Evolutionary conservation across 2,329 filamentous ascomycete genomes (phyloP).

Genomic region (Calonectria crousiana): DNA sequence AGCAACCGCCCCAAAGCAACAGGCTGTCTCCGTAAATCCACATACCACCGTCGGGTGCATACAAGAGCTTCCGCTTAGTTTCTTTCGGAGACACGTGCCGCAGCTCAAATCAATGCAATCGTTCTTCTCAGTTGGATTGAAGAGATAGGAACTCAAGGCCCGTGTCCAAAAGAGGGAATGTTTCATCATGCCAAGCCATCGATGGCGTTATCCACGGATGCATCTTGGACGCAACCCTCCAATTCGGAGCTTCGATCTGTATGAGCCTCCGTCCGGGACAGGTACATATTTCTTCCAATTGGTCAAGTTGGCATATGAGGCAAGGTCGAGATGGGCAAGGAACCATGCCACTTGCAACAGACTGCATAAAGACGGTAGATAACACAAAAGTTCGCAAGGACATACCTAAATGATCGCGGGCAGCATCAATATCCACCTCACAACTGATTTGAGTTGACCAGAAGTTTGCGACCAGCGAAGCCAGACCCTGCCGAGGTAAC

Average conservation of each 20-base stretch:
- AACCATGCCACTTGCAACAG: not conserved
- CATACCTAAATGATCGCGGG: conserved; percentile 45
- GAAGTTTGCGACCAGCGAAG: conserved; percentile 26
- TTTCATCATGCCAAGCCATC: not conserved
- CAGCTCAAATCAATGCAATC: too few relatives aligned
- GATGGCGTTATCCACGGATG: not conserved
- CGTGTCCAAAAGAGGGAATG: not conserved
- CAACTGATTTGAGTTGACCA: conserved; percentile 41
- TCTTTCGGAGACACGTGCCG: not conserved
- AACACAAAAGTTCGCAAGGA: not conserved
- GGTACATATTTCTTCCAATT: not conserved
- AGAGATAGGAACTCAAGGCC: not conserved
- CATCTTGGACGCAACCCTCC: not conserved
- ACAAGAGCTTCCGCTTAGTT: not conserved
- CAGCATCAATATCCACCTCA: conserved; percentile 38
- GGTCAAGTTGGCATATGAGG: not conserved
- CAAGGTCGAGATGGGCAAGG: not conserved
- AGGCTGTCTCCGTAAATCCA: not conserved
- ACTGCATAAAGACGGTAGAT: not conserved
- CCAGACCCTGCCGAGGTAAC: conserved; percentile 12
- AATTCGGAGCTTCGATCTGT: conserved; percentile 2
- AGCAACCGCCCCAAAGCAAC: not conserved
- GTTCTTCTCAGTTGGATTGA: too few relatives aligned
- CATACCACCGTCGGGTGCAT: not conserved
- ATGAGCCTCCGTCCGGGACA: not conserved